Percentiles rank a stretch among this genome's conserved stretches.
Evolutionary conservation across 2,329 filamentous ascomycete species (phyloP).

Genomic region (Curvularia spicifera): DNA sequence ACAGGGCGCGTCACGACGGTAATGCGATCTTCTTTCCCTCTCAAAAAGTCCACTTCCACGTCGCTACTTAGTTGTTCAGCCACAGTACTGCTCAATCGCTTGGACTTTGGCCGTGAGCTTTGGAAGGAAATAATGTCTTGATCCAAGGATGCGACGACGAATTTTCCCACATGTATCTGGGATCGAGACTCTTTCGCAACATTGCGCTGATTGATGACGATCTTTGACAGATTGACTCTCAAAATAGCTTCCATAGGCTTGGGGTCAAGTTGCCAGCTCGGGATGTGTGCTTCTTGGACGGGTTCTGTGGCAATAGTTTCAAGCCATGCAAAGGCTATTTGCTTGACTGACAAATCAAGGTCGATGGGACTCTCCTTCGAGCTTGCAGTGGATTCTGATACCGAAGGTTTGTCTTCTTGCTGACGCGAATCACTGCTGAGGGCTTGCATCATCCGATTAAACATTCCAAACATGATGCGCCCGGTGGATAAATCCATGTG

Average conservation of each 20-base stretch:
- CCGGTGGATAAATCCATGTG: constrained; percentile 48
- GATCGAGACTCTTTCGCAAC: constrained; percentile 21
- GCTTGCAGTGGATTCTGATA: constrained; percentile 2
- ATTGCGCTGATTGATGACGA: constrained; percentile 35
- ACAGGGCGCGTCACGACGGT: constrained; percentile 79
- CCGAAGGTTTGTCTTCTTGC: constrained; percentile 1
- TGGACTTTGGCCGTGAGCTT: constrained; percentile 32
- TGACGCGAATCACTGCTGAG: constrained; percentile 19
- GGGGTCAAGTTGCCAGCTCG: constrained; percentile 26
- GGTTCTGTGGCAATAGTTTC: constrained; percentile 40
- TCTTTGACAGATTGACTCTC: constrained; percentile 28
- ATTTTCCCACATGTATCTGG: constrained; percentile 49
- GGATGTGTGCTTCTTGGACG: constrained; percentile 11
- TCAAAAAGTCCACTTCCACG: constrained; percentile 43
- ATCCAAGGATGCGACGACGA: constrained; percentile 57
- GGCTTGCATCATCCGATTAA: constrained; percentile 33
- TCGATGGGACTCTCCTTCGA: constrained; percentile 8
- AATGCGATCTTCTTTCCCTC: constrained; percentile 49
- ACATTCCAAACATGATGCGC: constrained; percentile 42
- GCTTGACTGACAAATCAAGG: constrained; percentile 35
- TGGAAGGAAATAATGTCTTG: constrained; percentile 61
- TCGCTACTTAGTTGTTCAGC: constrained; percentile 38
- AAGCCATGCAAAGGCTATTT: constrained; percentile 42
- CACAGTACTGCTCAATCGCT: constrained; percentile 29
- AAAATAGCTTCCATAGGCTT: constrained; percentile 41